Percentiles rank a stretch among this genome's conserved stretches.
These are phyloP conservation scores for Solanum hybrid DNA, from an alignment of 305 asterid genomes.

Conservation along the genomic window DNA sequence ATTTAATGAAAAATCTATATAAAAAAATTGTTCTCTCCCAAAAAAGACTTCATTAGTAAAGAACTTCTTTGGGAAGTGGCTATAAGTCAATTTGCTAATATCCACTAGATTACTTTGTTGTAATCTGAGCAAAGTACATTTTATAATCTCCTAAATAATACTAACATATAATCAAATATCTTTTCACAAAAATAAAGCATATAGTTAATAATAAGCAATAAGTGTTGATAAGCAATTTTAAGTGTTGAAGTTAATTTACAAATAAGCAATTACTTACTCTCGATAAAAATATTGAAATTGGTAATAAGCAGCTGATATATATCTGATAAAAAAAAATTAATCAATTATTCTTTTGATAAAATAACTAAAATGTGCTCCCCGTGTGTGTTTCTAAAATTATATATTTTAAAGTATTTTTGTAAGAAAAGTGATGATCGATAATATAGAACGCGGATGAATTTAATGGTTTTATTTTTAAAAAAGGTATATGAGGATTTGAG, in stretches of 20 bases:
- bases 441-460: neutral
- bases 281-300: neutral
- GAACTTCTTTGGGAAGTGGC: neutral
- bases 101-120: neutral
- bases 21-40: neutral
- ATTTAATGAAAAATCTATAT: neutral
- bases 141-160: neutral
- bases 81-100: neutral
- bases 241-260: neutral
- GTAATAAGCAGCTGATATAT: neutral
- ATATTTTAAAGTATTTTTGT: neutral
- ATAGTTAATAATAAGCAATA: neutral
- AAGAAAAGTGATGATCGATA: neutral
- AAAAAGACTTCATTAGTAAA: neutral
- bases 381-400: neutral
- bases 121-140: neutral
- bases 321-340: neutral
- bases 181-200: neutral
- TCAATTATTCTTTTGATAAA: neutral
- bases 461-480: neutral
- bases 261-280: neutral
- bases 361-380: neutral
- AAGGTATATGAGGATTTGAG: neutral
- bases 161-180: no score
- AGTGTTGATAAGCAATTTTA: neutral